Base-by-base conservation (phyloP, 2,329 filamentous ascomycete genomes). In the Verticillium zaregamsianum region DNA sequence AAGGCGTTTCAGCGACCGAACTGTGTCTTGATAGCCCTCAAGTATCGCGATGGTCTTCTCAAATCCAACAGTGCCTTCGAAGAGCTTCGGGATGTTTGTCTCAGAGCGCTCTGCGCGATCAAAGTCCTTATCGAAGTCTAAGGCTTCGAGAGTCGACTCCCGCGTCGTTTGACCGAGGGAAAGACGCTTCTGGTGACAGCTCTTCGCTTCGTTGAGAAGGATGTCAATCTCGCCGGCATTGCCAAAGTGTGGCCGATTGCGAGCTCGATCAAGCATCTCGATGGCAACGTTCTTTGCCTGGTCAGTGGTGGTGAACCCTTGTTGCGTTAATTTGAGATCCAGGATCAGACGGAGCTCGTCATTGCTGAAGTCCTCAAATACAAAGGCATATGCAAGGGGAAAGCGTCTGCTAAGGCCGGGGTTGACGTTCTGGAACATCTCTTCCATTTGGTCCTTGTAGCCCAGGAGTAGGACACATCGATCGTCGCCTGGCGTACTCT, bases 171-270 rank as follows among this genome's bases (percentile, higher is more conserved):
- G 14, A 1, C 56, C 56, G 15, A 55, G 28, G 3, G 64, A 60
- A 1, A 65, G 33, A 1, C 63, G 63, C 25, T 39, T 52, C 23
- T 66, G 65, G 31, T 66, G 65, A 3, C 72, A 65, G 7, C 72
- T 66, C 65, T 86, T 86, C 1, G 85, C 82, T 1, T 61, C 37
- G 55, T 64, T 52, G 1, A 65, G 76, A 0, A 92, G 69, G n/a
- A 83, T 90, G 56, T 94, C 89, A 20, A 95, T 84, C 64, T 92
- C 90, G 0, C 89, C 86, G 0, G 86, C 90, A 67, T 94, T 93
- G 1, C 90, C 86, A 69, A 91, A 91, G 64, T 90, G 83, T 0
- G 83, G 82, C 0, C 84, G 79, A 65, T 89, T 89, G 0, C 88
- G 82, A 1, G 83, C 82, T 4, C 87, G 80, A 7, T 75, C 73